Percentiles rank a stretch among this genome's conserved stretches.
phyloP scores from a whole-genome alignment of 768 basidiomycete genomes.

The Amanita pallidorosea region DNA sequence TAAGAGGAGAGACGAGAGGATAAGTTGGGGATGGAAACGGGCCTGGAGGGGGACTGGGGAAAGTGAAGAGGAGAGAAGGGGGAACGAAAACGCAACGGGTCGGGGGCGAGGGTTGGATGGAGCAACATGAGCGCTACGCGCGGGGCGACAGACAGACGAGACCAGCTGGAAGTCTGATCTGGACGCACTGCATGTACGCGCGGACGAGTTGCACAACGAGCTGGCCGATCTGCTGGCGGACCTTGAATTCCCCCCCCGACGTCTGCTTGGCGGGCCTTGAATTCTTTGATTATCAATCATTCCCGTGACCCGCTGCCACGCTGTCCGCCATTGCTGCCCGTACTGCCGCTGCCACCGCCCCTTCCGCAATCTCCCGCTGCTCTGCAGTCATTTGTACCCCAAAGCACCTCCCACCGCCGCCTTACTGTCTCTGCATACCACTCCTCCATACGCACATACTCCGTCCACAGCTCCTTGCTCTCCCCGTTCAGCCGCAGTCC shows the following conservation, averaged over 20 bases:
- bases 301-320: not conserved
- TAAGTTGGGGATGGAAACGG: slow-evolving; percentile 16
- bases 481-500: slow-evolving; percentile 72
- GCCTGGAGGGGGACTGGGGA: slow-evolving; percentile 20
- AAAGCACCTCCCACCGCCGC: slow-evolving; percentile 68
- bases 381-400: slow-evolving; percentile 5
- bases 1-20: slow-evolving; percentile 14
- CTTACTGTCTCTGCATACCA: slow-evolving; percentile 74
- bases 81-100: slow-evolving; percentile 4
- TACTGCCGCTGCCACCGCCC: not conserved
- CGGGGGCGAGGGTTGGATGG: slow-evolving; percentile 33
- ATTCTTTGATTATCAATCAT: slow-evolving; percentile 3
- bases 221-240: not conserved
- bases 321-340: not conserved
- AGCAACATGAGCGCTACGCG: slow-evolving; percentile 46
- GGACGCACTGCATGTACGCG: slow-evolving; percentile 11
- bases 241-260: not conserved
- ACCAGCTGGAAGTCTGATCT: slow-evolving; percentile 46
- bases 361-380: not conserved
- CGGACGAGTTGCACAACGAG: slow-evolving; percentile 4
- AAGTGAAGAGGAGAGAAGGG: slow-evolving; percentile 26
- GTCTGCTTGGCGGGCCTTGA: not conserved
- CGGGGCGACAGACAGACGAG: slow-evolving; percentile 38
- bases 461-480: slow-evolving; percentile 72
- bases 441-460: slow-evolving; percentile 87